Evolutionary conservation across 2,329 filamentous ascomycete species (phyloP).

Genomic region (Aspergillus caelatus): DNA sequence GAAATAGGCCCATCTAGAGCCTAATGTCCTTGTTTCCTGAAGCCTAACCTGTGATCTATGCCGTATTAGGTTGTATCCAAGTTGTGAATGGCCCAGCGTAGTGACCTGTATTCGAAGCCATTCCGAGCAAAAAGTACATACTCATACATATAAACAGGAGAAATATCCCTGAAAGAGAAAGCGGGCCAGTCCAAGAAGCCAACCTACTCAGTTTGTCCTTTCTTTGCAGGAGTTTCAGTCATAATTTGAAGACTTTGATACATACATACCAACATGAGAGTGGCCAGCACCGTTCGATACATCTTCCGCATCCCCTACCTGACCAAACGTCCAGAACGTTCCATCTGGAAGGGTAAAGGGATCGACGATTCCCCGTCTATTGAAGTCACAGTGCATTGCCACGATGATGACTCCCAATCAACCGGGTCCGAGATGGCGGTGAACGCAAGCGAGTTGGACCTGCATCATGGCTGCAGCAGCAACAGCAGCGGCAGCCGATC

Average conservation of each 20-base stretch:
- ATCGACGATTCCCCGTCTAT: constrained; percentile 2
- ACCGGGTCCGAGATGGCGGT: constrained; percentile 20
- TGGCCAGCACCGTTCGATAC: constrained; percentile 23
- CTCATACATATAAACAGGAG: not conserved
- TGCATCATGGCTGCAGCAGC: constrained; percentile 14
- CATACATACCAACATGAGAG: constrained; percentile 19
- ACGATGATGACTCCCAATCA: constrained; percentile 4
- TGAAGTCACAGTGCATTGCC: constrained; percentile 7
- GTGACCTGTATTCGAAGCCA: constrained; percentile 4
- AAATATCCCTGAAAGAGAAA: not conserved
- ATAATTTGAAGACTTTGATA: not conserved
- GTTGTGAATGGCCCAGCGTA: constrained; percentile 1
- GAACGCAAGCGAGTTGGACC: constrained; percentile 18
- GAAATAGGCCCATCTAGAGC: constrained; percentile 5
- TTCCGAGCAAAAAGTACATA: not conserved
- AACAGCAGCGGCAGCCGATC: constrained; percentile 14
- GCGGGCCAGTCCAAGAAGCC: not conserved
- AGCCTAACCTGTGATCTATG: not conserved
- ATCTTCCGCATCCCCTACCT: constrained; percentile 24
- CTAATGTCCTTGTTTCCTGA: constrained; percentile 3
- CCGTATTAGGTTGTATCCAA: not conserved
- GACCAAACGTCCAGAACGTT: constrained; percentile 17
- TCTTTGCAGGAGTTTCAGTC: not conserved
- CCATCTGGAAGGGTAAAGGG: constrained; percentile 19
- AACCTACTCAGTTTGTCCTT: not conserved